Base-by-base conservation (phyloP, 371 early-diverging fungal species). In the Syncephalastrum contaminatum region DNA sequence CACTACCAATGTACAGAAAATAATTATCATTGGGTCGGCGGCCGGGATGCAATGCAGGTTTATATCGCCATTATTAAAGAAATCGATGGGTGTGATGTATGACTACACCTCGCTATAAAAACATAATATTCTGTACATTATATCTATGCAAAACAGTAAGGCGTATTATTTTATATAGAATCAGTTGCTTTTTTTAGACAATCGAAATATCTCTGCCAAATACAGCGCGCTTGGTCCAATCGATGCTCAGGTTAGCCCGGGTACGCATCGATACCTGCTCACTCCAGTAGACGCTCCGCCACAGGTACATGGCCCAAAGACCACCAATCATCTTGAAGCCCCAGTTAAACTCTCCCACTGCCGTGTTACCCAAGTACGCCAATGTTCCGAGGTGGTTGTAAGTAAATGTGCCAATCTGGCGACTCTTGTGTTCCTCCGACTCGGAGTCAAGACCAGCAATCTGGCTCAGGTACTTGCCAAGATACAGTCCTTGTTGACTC, bases 341-440 rank as follows among this genome's bases (percentile, higher is more conserved):
- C 56, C 67, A 66, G 24, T 77, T 82, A 60, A 84, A 71, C 36
- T 87, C 87, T 43, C 83, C 78, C 2, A 83, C 91, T 2, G 88
- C 86, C 44, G 83, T 85, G 47, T 87, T 86, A 1, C 93, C 93
- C 54, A 94, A 67, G 60, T 94, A 94, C 7, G 92, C 92, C 50
- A 93, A 67, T 10, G 88, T 77, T 7, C 93, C 92, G 46, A 85
- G 63, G 67, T 92, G 89, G 30, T 67, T 77, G 66, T 91, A 93
- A 6, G 62, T 43, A 66, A 94, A 93, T 0, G 85, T 85, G 10
- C 63, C 62, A 0, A 69, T 50, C n/a, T 43, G 16, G 36, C 36
- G 36, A 2, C 36, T 30, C 36, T 30, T 30, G 36, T 30, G 36
- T n/a, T 52, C 39, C 13, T 62, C 45, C 5, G 58, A 53, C 12